Percentiles rank a stretch among this genome's conserved stretches.
phyloP scores from a whole-genome alignment of 257 asterid species.

The Solanum habrochaites region DNA sequence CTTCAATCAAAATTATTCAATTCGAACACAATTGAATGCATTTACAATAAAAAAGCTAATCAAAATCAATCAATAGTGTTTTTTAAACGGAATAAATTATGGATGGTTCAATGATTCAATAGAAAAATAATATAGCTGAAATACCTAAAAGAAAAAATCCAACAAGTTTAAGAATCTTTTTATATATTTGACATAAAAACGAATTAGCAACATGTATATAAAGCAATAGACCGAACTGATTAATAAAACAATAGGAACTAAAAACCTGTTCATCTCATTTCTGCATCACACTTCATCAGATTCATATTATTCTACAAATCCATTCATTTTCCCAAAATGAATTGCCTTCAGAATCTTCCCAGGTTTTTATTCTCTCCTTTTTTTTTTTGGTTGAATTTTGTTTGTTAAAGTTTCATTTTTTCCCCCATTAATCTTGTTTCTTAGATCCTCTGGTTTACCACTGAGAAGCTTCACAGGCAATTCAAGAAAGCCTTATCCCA shows the following conservation, averaged over 20 bases:
- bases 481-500: slow-evolving; percentile 20
- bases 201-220: not conserved
- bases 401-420: not conserved
- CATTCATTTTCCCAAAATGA: not conserved
- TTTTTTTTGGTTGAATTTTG: not conserved
- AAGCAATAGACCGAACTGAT: not conserved
- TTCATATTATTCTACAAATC: not conserved
- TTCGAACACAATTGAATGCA: too few species aligned
- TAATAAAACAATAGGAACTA: not conserved
- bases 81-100: too few species aligned
- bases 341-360: not conserved
- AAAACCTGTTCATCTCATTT: not conserved
- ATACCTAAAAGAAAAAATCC: too few species aligned
- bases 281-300: not conserved
- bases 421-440: not conserved
- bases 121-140: too few species aligned
- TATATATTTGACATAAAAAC: too few species aligned
- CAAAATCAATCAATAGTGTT: too few species aligned
- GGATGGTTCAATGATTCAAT: too few species aligned
- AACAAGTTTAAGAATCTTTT: too few species aligned
- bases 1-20: too few species aligned
- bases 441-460: slow-evolving; percentile 59
- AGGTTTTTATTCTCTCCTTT: not conserved
- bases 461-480: slow-evolving; percentile 31
- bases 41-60: too few species aligned